Evolutionary conservation across 176 grass and related monocot species (phyloP).

Genomic region (Bothriochloa decipiens): DNA sequence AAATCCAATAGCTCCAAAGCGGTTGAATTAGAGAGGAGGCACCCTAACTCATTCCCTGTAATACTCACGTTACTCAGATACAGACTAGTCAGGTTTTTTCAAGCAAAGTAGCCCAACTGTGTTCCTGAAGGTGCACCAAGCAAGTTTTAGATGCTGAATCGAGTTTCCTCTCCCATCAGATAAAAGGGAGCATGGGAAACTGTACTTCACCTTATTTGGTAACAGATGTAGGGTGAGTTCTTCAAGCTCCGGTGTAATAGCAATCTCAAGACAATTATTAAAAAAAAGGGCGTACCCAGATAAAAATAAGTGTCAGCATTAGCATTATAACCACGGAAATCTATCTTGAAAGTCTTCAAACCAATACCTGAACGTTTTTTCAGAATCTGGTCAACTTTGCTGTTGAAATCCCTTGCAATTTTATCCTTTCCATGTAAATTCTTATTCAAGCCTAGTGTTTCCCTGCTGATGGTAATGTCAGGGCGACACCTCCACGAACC

Average conservation of each 20-base stretch:
- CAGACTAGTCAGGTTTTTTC: not conserved
- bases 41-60: not conserved
- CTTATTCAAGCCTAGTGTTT: constrained; percentile 14
- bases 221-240: not conserved
- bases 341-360: not conserved
- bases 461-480: not conserved
- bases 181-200: constrained; percentile 18
- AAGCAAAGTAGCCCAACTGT: not conserved
- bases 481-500: not conserved
- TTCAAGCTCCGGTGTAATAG: constrained; percentile 3
- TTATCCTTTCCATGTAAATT: not conserved
- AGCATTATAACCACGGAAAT: not conserved
- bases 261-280: not conserved
- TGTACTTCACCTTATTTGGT: not conserved
- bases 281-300: too few species aligned
- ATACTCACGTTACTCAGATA: not conserved
- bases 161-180: constrained; percentile 10
- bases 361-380: constrained; percentile 7
- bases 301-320: not conserved
- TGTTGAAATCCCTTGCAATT: not conserved
- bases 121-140: not conserved
- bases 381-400: constrained; percentile 5
- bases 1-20: not conserved
- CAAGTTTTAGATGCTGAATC: not conserved
- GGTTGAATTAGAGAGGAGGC: not conserved